Base-by-base conservation (phyloP, 495 filamentous ascomycete species). In the Penicillium soppii region DNA sequence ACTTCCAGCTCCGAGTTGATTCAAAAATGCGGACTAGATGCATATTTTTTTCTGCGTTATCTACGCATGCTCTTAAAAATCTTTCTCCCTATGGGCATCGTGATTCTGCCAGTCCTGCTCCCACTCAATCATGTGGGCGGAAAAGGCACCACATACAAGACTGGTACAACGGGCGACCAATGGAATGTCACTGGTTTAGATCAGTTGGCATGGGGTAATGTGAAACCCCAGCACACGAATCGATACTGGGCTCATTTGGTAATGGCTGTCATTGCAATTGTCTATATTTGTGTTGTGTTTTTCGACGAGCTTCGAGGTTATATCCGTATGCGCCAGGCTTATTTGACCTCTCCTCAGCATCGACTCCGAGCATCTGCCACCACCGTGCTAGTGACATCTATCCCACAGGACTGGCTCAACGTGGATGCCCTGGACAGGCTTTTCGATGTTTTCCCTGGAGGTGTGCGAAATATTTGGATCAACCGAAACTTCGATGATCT, bases 391-490 rank as follows among this genome's bases (percentile, higher is more conserved):
- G 91, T 97, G 15, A 91, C 86, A 50, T 85, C 84, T 20, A 97
- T 98, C 50, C 94, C 94, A 15, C 76, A 80, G 25, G 90, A 90
- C 61, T 97, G 92, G 92, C 82, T 95, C 10, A 87, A 79, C 20
- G 76, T 88, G 36, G 83, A 95, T 43, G 88, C 90, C 8, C 76
- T 98, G 10, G 79, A 85, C 35, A 84, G 81, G 0, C 75, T 98
- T n/a, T 98, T 94, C 58, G 94, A 98, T 67, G 91, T 97, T 6
- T 98, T 96, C 60, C 94, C 94, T 3, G 94, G 94, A 35, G 94
- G 94, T 40, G 85, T 98, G 65, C 83, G 91, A 46, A 97, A 97
- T 65, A 91, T 97, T 27, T 98, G 92, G 90, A 86, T 97, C 53
- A 97, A 96, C 45, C 85, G 94, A 19, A 89, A 97, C 61, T 92